Evolutionary conservation across 495 filamentous ascomycete genomes (phyloP), one percentile per base, ranked within the genome.

Genomic region (Massariosphaeria phaeospora): DNA sequence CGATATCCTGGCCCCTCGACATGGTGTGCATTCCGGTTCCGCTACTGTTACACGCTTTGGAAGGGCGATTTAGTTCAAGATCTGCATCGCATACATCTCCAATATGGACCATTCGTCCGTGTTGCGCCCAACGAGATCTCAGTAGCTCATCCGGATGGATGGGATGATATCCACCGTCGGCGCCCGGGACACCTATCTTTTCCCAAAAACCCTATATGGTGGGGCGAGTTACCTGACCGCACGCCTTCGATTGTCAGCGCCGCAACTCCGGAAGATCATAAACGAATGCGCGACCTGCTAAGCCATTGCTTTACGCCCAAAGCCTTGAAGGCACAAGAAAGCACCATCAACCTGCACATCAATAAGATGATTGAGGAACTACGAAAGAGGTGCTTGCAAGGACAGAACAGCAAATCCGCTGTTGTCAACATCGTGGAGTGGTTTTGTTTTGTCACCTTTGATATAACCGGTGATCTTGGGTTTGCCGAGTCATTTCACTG

Each of bases 351-450:
- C 5, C 29, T 17, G 7, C 29, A 48, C 24, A 18, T 35, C 15
- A 20, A 18, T 12, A 48, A 48, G 25, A 12, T 48, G 31, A 36
- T 48, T 24, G 45, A 34, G n/a, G 15, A 36, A 30, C 45, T 48
- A 8, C 13, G 13, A 21, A 30, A 48, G 18, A 13, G 20, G 24
- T 36, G 34, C 18, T 11, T 36, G 5, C 6, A 27, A 15, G 40
- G 8, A 23, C n/a, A n/a, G 2, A 10, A 12, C 10, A 20, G 8
- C 4, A 21, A 24, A 17, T 21, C 24, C n/a, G 17, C 26, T 2
- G 25, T 48, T 20, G 15, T 48, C 27, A 48, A 48, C 18, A 48
- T 48, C 27, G 45, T 48, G 9, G 45, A 48, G 11, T 48, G 45
- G 45, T 48, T 24, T 30, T 34, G 18, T 18, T 48, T 48, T 18